Conservation (phyloP, 495 filamentous ascomycete genomes). For the Mycothermus thermophilus region DNA sequence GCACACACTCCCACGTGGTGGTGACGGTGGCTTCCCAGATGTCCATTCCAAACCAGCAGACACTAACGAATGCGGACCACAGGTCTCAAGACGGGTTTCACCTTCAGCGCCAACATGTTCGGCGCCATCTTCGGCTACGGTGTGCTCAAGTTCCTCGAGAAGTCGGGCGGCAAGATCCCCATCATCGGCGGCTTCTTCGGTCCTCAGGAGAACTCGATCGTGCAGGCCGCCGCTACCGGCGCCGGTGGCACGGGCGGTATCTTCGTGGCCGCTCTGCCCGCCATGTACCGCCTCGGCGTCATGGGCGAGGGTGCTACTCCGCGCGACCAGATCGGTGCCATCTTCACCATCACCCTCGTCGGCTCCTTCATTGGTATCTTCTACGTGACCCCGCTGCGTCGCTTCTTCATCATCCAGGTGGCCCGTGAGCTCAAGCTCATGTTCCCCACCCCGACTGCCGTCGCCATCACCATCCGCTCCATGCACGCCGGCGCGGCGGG, state of each 20-base stretch:
- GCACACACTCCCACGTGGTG: no score
- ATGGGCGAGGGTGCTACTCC: constrained; percentile 32
- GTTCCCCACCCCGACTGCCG: constrained; percentile 51
- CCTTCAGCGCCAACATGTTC: constrained; percentile 45
- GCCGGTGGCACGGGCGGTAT: constrained; percentile 49
- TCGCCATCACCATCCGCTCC: constrained; percentile 48
- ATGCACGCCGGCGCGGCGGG: constrained; percentile 46
- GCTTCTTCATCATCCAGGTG: constrained; percentile 56
- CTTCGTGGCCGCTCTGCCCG: constrained; percentile 50
- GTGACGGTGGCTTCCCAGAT: no score
- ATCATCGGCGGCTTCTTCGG: constrained; percentile 48
- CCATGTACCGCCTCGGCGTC: constrained; percentile 45
- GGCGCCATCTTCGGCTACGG: constrained; percentile 53
- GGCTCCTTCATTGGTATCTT: constrained; percentile 56
- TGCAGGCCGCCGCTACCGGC: constrained; percentile 50
- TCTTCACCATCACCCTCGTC: constrained; percentile 48
- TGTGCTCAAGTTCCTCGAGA: constrained; percentile 40
- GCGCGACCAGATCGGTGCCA: constrained; percentile 40
- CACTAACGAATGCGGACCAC: not conserved
- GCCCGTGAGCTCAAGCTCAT: constrained; percentile 47
- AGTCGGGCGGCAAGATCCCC: constrained; percentile 36
- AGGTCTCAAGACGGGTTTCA: constrained; percentile 53
- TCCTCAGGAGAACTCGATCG: constrained; percentile 53
- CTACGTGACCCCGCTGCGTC: constrained; percentile 52
- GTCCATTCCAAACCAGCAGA: not conserved